These are phyloP conservation scores for Claviceps arundinis DNA, from an alignment of 2,329 filamentous ascomycete genomes.

Conservation along the genomic window DNA sequence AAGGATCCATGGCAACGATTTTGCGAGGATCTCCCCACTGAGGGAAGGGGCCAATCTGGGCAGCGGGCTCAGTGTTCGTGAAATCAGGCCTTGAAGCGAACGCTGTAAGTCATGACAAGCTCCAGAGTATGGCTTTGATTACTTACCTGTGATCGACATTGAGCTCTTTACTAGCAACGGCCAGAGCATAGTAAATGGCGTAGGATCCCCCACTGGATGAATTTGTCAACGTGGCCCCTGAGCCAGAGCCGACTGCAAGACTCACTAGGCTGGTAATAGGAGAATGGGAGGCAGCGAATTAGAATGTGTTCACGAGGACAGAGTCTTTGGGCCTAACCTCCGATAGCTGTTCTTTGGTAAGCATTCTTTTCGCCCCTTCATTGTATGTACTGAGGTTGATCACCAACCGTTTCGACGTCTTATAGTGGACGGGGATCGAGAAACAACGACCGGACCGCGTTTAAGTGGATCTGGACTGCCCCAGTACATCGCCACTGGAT, in stretches of 20 bases:
- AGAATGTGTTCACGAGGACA: neutral
- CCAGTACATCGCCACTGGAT: constrained; percentile 82
- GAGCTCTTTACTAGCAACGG: constrained; percentile 82
- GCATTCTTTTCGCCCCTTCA: neutral
- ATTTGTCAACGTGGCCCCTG: neutral
- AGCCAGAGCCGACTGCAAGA: neutral
- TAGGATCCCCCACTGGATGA: constrained; percentile 64
- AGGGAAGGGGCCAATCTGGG: constrained; percentile 73
- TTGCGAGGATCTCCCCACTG: constrained; percentile 85
- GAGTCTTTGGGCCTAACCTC: constrained; percentile 30
- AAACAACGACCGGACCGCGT: constrained; percentile 82
- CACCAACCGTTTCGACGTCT: constrained; percentile 63
- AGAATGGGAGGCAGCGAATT: neutral
- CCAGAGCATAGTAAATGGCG: constrained; percentile 87
- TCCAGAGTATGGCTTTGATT: neutral
- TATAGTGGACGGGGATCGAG: constrained; percentile 60
- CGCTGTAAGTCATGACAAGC: constrained; percentile 5
- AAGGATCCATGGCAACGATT: constrained; percentile 95
- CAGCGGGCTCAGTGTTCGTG: constrained; percentile 79
- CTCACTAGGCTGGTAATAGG: constrained; percentile 22
- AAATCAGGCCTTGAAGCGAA: constrained; percentile 36
- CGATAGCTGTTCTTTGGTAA: constrained; percentile 30
- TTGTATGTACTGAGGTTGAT: neutral
- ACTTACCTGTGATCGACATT: constrained; percentile 58
- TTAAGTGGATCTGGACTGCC: constrained; percentile 60